Conservation (phyloP, 164 flowering plant species). For the Platanus orientalis region DNA sequence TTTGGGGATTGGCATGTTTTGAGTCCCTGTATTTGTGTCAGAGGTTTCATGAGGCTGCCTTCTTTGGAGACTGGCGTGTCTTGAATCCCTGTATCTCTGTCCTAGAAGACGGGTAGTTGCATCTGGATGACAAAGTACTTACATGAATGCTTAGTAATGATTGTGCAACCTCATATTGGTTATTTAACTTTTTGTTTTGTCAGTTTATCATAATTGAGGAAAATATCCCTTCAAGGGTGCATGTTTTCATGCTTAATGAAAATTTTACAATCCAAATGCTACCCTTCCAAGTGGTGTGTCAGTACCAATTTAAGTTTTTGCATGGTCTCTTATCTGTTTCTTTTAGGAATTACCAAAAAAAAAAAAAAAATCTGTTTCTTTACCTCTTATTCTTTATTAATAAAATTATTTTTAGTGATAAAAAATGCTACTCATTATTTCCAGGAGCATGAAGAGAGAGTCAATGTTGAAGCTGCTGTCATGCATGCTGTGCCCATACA, state of each 20-base stretch:
- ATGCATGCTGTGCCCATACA: constrained; percentile 26
- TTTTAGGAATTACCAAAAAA: no score
- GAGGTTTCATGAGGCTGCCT: no score
- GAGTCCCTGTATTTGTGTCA: no score
- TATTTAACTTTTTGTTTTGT: neutral
- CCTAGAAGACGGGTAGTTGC: no score
- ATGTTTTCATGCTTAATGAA: constrained; percentile 1
- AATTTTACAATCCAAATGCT: neutral
- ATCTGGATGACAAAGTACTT: no score
- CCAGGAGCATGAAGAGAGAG: constrained; percentile 66
- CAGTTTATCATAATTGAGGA: neutral
- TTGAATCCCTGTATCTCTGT: neutral
- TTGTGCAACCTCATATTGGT: neutral
- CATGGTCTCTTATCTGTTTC: no score
- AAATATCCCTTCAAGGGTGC: neutral
- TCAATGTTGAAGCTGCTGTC: constrained; percentile 63
- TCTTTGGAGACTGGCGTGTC: neutral
- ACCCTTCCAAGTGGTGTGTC: no score
- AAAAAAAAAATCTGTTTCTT: no score
- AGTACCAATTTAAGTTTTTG: no score
- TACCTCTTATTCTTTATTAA: no score
- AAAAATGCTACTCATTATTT: neutral
- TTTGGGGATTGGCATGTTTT: no score
- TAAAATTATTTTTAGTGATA: no score
- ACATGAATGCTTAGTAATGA: neutral